Evolutionary conservation across 768 basidiomycete genomes (phyloP).

Genomic region (Lepiota brunneoincarnata): DNA sequence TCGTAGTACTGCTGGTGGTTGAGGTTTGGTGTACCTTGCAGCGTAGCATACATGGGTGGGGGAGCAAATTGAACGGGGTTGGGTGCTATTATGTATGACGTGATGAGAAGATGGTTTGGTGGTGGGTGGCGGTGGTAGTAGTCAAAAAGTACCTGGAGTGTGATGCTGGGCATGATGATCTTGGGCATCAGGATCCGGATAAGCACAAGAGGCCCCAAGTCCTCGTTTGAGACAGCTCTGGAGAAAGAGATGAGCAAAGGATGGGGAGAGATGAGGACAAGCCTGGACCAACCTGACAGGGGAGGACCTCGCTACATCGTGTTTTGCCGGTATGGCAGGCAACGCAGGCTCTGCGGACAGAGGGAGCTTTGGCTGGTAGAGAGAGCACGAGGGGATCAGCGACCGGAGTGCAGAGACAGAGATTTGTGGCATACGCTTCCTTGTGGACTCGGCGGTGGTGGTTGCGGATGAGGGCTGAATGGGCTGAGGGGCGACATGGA

Average conservation of each 20-base stretch:
- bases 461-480: slow-evolving; percentile 24
- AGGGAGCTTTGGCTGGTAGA: slow-evolving; percentile 69
- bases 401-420: slow-evolving; percentile 16
- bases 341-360: slow-evolving; percentile 75
- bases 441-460: slow-evolving; percentile 31
- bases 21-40: slow-evolving; percentile 44
- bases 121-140: neutral
- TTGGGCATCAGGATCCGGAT: slow-evolving; percentile 71
- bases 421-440: slow-evolving; percentile 55
- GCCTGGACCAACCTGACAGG: slow-evolving; percentile 59
- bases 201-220: slow-evolving; percentile 64
- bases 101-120: slow-evolving; percentile 12
- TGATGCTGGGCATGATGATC: slow-evolving; percentile 28
- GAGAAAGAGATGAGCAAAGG: neutral
- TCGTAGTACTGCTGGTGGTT: slow-evolving; percentile 75
- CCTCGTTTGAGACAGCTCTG: slow-evolving; percentile 85
- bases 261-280: slow-evolving; percentile 3
- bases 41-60: slow-evolving; percentile 49
- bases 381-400: slow-evolving; percentile 15
- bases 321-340: slow-evolving; percentile 85
- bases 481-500: slow-evolving; percentile 22
- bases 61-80: slow-evolving; percentile 40
- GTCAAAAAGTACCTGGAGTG: slow-evolving; percentile 29
- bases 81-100: slow-evolving; percentile 20
- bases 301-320: slow-evolving; percentile 76